phyloP scores from a whole-genome alignment of 2,329 filamentous ascomycete species.

The Arthrobotrys entomopaga region DNA sequence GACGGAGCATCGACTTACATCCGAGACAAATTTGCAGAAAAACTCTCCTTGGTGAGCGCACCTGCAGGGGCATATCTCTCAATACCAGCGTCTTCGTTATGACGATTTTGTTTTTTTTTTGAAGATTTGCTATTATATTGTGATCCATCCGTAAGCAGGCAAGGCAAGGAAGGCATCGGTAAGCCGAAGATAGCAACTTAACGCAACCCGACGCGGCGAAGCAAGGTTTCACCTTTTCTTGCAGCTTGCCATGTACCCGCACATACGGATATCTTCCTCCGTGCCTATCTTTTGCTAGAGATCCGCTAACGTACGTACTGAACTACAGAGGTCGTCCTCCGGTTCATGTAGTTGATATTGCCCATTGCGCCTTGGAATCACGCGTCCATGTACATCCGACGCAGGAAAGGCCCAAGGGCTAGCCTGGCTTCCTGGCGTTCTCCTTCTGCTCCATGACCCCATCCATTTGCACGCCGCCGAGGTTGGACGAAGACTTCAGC shows the following conservation, averaged over 20 bases:
- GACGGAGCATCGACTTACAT: constrained; percentile 44
- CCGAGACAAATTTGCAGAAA: constrained; percentile 35
- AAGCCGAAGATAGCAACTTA: constrained; percentile 49
- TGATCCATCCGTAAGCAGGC: constrained; percentile 39
- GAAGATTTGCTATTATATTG: constrained; percentile 14
- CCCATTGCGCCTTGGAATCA: constrained; percentile 51
- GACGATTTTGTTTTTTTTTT: constrained; percentile 17
- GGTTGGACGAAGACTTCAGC: constrained; percentile 30
- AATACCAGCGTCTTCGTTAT: constrained; percentile 36
- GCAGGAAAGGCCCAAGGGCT: constrained; percentile 29
- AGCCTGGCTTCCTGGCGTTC: not conserved
- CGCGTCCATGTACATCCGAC: constrained; percentile 53
- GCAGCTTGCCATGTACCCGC: constrained; percentile 6
- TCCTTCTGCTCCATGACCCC: not conserved
- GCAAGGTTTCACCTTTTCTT: constrained; percentile 47
- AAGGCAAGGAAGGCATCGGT: constrained; percentile 38
- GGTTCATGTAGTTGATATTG: constrained; percentile 25
- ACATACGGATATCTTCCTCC: too few relatives aligned
- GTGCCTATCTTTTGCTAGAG: constrained; percentile 27
- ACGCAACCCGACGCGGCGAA: constrained; percentile 55
- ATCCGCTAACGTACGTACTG: constrained; percentile 25
- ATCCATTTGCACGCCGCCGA: constrained; percentile 18
- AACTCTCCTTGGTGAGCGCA: constrained; percentile 39
- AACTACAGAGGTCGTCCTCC: not conserved
- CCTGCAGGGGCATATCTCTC: constrained; percentile 53